These are phyloP conservation scores for Citrus reticulata DNA, from an alignment of 345 rosid genomes.

Conservation along the genomic window DNA sequence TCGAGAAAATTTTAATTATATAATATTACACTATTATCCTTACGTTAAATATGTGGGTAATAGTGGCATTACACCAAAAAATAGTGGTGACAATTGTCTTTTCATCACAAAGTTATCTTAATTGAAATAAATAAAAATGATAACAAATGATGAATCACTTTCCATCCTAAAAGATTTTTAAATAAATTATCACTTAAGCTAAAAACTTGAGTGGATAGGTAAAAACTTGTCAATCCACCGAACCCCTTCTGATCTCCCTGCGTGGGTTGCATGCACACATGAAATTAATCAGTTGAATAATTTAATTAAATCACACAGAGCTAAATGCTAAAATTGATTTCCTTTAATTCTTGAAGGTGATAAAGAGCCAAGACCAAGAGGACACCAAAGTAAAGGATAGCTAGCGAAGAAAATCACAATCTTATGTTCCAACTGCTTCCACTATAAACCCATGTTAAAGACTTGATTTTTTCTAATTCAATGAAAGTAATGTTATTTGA, in stretches of 20 bases:
- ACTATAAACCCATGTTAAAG: constrained; percentile 16
- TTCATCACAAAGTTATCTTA: neutral
- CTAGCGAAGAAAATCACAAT: neutral
- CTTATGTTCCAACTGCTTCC: constrained; percentile 9
- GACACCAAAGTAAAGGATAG: neutral
- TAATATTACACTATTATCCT: too few relatives aligned
- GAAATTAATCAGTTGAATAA: neutral
- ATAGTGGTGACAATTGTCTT: too few relatives aligned
- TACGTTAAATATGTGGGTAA: too few relatives aligned
- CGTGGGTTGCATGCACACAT: neutral
- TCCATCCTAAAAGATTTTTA: too few relatives aligned
- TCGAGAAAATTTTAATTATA: too few relatives aligned
- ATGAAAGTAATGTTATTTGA: constrained; percentile 10
- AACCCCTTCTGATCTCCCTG: too few relatives aligned
- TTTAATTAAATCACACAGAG: neutral
- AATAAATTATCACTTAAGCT: neutral
- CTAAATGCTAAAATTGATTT: neutral
- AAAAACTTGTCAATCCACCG: neutral
- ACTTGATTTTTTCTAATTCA: constrained; percentile 10
- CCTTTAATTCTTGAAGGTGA: neutral
- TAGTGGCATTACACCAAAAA: too few relatives aligned
- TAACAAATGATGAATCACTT: neutral
- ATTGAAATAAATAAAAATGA: neutral
- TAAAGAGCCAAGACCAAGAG: neutral
- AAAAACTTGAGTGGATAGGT: neutral